Percentiles rank a stretch among this genome's conserved stretches.
Conservation (phyloP, 805 yeast genomes). For the Lipomyces sp. region DNA sequence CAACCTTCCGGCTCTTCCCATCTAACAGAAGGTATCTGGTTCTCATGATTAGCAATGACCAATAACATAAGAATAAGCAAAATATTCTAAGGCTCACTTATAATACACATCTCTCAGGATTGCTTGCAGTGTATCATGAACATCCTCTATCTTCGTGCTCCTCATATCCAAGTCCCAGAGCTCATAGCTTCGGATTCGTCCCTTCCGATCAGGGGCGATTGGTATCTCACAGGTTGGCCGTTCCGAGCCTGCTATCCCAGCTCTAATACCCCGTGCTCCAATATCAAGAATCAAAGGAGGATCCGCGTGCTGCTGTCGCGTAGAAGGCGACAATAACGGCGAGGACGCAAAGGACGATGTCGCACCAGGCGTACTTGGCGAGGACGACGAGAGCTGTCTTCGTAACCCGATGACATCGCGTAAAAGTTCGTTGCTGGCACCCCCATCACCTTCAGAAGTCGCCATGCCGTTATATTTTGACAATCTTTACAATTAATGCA, state of each 20-base stretch:
- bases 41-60: neutral
- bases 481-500: neutral
- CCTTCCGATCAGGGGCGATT: conserved; percentile 11
- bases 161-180: conserved; percentile 24
- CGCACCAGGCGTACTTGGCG: neutral
- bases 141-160: neutral
- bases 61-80: neutral
- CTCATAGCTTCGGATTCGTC: neutral
- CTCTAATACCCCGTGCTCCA: conserved; percentile 31
- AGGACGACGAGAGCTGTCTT: conserved; percentile 9
- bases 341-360: conserved; percentile 16
- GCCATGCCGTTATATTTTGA: neutral
- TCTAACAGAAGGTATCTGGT: conserved; percentile 19
- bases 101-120: conserved; percentile 15
- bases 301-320: conserved; percentile 20
- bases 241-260: conserved; percentile 28
- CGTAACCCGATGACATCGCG: conserved; percentile 2
- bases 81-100: neutral
- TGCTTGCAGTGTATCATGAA: conserved; percentile 16
- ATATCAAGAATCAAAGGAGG: conserved; percentile 32
- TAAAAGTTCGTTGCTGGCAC: neutral
- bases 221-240: conserved; percentile 16
- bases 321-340: conserved; percentile 20
- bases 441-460: neutral
- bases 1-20: conserved; percentile 31